These are phyloP conservation scores for Omphalotus olearius DNA, from an alignment of 1,284 basidiomycete genomes.

Conservation along the genomic window DNA sequence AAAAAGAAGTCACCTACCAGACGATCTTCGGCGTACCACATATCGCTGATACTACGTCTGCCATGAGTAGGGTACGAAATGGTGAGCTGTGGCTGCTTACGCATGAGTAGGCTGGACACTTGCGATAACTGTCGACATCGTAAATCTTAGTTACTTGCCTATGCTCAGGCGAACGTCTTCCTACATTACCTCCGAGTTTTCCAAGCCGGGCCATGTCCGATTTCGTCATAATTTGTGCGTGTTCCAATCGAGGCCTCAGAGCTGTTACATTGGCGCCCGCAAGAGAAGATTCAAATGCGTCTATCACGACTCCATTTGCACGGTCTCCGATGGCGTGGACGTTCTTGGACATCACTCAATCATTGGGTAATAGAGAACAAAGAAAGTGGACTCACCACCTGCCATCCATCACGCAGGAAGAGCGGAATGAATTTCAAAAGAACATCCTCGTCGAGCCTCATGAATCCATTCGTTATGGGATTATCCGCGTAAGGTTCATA, in stretches of 20 bases:
- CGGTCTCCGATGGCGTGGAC: constrained; percentile 91
- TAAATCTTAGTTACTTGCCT: constrained; percentile 3
- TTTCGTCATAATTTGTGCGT: constrained; percentile 80
- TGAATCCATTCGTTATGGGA: constrained; percentile 70
- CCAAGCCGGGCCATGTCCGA: constrained; percentile 74
- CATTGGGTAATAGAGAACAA: neutral
- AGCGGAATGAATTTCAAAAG: constrained; percentile 62
- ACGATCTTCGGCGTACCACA: constrained; percentile 85
- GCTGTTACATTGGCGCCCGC: constrained; percentile 53
- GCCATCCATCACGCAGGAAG: constrained; percentile 76
- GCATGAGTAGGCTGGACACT: constrained; percentile 89
- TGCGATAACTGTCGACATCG: constrained; percentile 50
- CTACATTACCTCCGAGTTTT: constrained; percentile 59
- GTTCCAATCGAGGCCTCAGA: constrained; percentile 82
- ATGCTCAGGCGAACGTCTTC: constrained; percentile 15
- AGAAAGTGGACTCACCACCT: constrained; percentile 54
- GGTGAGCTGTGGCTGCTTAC: constrained; percentile 37
- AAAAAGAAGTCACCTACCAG: constrained; percentile 43
- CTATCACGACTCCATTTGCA: constrained; percentile 81
- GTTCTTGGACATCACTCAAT: constrained; percentile 45
- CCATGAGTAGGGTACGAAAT: neutral
- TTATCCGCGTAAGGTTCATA: constrained; percentile 82
- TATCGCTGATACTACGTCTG: constrained; percentile 67
- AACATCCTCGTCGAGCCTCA: constrained; percentile 65
- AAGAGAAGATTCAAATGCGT: constrained; percentile 73